Evolutionary conservation across 1,284 basidiomycete species (phyloP).

Genomic region (Ustilago hordei): DNA sequence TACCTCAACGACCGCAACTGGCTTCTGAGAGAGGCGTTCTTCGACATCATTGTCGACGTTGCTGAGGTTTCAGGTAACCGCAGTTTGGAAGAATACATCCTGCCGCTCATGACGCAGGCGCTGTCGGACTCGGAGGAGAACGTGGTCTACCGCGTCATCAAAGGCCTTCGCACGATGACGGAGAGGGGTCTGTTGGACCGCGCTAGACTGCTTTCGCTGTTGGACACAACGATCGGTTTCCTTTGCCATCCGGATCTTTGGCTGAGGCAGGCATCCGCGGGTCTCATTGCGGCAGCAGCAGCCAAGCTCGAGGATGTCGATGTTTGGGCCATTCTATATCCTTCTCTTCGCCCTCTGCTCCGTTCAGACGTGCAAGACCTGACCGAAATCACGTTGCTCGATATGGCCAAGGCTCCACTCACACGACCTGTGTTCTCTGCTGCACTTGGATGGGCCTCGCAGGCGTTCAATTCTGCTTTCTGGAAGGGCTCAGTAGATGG

Average conservation of each 20-base stretch:
- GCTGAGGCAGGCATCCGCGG: constrained; percentile 93
- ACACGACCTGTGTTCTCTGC: constrained; percentile 79
- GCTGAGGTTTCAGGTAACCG: constrained; percentile 71
- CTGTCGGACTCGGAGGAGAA: constrained; percentile 87
- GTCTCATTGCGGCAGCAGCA: constrained; percentile 84
- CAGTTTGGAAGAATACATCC: constrained; percentile 78
- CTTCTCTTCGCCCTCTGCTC: constrained; percentile 85
- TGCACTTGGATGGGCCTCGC: constrained; percentile 88
- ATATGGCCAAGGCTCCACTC: constrained; percentile 82
- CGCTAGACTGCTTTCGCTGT: constrained; percentile 92
- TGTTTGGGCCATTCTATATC: constrained; percentile 96
- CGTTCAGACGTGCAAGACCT: constrained; percentile 85
- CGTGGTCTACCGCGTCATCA: constrained; percentile 87
- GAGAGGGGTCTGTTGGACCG: constrained; percentile 88
- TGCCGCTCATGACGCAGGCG: constrained; percentile 94
- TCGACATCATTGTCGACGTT: constrained; percentile 93
- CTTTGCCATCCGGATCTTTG: constrained; percentile 96
- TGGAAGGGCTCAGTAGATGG: constrained; percentile 52
- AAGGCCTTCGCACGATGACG: constrained; percentile 84
- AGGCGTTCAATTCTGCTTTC: constrained; percentile 51
- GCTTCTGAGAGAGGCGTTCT: constrained; percentile 89
- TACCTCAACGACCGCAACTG: constrained; percentile 95
- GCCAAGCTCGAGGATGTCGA: constrained; percentile 78
- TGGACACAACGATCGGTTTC: constrained; percentile 86
- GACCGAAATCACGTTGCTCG: constrained; percentile 80